Conservation (phyloP, 306 rosid species). For the Fragaria ananassa region DNA sequence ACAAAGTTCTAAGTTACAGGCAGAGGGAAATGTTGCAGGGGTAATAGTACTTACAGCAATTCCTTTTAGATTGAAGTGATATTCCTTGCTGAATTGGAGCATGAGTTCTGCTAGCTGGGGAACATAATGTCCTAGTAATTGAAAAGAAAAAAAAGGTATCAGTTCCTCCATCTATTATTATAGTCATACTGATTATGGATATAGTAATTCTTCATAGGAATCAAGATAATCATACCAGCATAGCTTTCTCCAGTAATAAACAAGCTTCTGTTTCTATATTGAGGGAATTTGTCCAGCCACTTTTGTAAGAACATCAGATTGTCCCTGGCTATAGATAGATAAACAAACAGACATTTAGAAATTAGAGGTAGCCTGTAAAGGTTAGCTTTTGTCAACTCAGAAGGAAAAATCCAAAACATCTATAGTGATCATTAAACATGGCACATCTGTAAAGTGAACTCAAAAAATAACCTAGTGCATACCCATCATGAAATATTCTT, state of each 20-base stretch:
- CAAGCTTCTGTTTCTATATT: slow-evolving; percentile 44
- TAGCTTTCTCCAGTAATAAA: slow-evolving; percentile 53
- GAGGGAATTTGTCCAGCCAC: slow-evolving; percentile 52
- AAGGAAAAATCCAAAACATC: slow-evolving; percentile 26
- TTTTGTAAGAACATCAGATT: slow-evolving; percentile 50
- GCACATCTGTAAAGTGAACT: slow-evolving; percentile 41
- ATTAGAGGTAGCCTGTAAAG: slow-evolving; percentile 21
- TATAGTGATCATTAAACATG: slow-evolving; percentile 35
- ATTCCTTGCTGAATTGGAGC: slow-evolving; percentile 36
- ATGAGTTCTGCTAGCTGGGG: slow-evolving; percentile 62
- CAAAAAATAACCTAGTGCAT: slow-evolving; percentile 16
- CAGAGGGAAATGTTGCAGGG: no score
- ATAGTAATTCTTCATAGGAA: not conserved
- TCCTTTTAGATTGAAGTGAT: slow-evolving; percentile 49
- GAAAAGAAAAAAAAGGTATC: not conserved
- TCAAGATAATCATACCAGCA: slow-evolving; percentile 32
- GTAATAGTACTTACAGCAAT: slow-evolving; percentile 44
- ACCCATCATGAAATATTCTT: slow-evolving; percentile 23
- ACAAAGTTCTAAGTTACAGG: not conserved
- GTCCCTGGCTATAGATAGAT: slow-evolving; percentile 41
- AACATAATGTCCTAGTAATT: slow-evolving; percentile 42
- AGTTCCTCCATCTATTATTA: not conserved
- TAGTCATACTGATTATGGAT: not conserved
- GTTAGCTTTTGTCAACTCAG: slow-evolving; percentile 19
- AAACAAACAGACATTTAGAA: slow-evolving; percentile 28